A percentile compares a stretch with the other conserved stretches of the same genome.
These are phyloP conservation scores for Micractinium sp. DNA, from an alignment of 139 green algal genomes.

Conservation along the genomic window DNA sequence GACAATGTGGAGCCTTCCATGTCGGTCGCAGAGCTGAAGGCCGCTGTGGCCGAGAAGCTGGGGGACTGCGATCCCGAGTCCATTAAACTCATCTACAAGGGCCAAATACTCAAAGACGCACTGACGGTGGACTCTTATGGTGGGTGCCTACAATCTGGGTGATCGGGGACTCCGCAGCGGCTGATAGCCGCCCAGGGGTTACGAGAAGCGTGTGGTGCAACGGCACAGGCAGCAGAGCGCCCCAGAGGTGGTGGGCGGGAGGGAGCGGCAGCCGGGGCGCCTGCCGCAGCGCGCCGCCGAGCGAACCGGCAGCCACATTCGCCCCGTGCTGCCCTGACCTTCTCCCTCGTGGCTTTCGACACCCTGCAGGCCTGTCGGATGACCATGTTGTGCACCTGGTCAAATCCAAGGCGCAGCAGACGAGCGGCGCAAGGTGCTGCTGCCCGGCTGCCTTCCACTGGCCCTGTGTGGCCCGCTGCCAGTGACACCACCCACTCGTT, in stretches of 20 bases:
- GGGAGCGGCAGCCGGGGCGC: no score
- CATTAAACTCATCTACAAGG: conserved; percentile 94
- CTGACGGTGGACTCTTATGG: conserved; percentile 82
- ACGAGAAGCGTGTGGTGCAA: no score
- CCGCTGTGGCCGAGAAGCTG: conserved; percentile 52
- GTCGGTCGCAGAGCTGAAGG: conserved; percentile 81
- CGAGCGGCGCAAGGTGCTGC: no score
- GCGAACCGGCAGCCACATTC: no score
- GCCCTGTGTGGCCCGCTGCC: no score
- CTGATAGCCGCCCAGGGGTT: background rate
- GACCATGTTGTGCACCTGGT: conserved; percentile 82
- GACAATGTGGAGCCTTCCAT: background rate
- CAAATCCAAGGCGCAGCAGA: conserved; percentile 11
- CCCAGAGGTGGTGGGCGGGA: no score
- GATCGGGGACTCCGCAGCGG: background rate
- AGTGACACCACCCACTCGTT: no score
- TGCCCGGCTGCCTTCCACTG: no score
- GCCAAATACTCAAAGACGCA: conserved; percentile 92
- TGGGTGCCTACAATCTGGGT: conserved; percentile 37
- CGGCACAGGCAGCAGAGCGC: no score
- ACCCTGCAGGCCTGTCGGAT: conserved; percentile 65
- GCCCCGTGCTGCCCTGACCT: background rate
- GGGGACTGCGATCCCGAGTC: conserved; percentile 47
- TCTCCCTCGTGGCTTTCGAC: no score
- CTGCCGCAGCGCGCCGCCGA: no score